Evolutionary conservation across 495 filamentous ascomycete genomes (phyloP).

Genomic region (Extremus antarcticus): DNA sequence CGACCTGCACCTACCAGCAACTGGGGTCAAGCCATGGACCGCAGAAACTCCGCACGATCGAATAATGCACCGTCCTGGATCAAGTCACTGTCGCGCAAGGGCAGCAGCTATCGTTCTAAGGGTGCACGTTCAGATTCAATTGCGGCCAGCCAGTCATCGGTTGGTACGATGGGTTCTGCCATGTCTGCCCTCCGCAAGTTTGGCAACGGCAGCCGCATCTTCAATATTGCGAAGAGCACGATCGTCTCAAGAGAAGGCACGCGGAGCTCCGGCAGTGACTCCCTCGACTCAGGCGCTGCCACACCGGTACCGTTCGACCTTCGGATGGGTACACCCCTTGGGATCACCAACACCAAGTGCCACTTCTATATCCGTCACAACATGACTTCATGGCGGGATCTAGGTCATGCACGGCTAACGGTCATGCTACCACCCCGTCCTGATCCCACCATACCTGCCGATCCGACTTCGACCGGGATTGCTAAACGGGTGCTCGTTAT

Average conservation of each 20-base stretch:
- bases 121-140: conserved; percentile 39
- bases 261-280: conserved; percentile 48
- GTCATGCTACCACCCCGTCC: conserved; percentile 57
- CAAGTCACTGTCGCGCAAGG: conserved; percentile 40
- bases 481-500: conserved; percentile 76
- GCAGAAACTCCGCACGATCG: conserved; percentile 28
- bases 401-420: conserved; percentile 70
- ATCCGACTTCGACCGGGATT: conserved; percentile 28
- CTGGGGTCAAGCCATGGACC: conserved; percentile 34
- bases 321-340: conserved; percentile 39
- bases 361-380: conserved; percentile 71
- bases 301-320: conserved; percentile 49
- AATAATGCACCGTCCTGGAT: conserved; percentile 24
- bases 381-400: conserved; percentile 75
- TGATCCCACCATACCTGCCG: conserved; percentile 20
- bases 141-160: conserved; percentile 38
- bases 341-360: conserved; percentile 66
- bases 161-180: conserved; percentile 52
- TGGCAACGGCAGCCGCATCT: conserved; percentile 51
- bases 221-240: conserved; percentile 63
- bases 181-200: conserved; percentile 69
- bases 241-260: conserved; percentile 46
- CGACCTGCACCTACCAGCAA: conserved; percentile 32
- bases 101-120: conserved; percentile 47
- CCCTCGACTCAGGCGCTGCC: conserved; percentile 38